Evolutionary conservation across 164 flowering plant genomes (phyloP), one percentile per base, ranked within the genome.

Genomic region (Liriodendron chinense): DNA sequence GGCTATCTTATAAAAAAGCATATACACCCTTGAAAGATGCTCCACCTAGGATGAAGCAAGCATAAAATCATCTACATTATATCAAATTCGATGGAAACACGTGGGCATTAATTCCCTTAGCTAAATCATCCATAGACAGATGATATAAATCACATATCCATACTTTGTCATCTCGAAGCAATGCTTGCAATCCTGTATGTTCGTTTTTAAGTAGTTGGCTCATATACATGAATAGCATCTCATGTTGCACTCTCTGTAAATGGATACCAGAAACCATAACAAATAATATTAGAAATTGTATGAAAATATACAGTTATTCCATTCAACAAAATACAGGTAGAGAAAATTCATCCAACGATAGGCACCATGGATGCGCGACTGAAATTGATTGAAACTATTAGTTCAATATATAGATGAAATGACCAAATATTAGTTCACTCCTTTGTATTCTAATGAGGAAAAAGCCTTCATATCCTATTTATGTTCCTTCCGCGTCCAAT

Each of bases 91-190:
- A 53, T 53, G 2, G 18, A 3, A 53, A 16, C 18, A 9, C 16
- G 8, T 53, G 9, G 9, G 18, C 18, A 53, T 53, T 10, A 53
- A 13, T 12, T 2, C 10, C 4, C 18, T 53, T 53, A 13, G 13
- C 18, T 16, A 53, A 53, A 65, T 14, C 1, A 24, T 22, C 16
- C 4, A 22, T n/a, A 65, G 26, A 25, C 13, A 8, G 5, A 25
- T 22, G 28, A 9, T 22, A 65, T 10, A 22, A 65, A 65, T 65
- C 7, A 0, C 28, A 22, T 22, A 23, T 65, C 47, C 65, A 24
- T 78, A 92, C 98, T 94, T 92, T 91, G 79, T 90, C 94, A 87
- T 91, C 93, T 86, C 90, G 82, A 12, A 94, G 93, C 81, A 94
- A 84, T 1, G 89, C 94, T 83, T 80, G 90, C 76, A 94, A 94